Evolutionary conservation across 2,329 filamentous ascomycete genomes (phyloP).

Genomic region (Aspergillus sp.): DNA sequence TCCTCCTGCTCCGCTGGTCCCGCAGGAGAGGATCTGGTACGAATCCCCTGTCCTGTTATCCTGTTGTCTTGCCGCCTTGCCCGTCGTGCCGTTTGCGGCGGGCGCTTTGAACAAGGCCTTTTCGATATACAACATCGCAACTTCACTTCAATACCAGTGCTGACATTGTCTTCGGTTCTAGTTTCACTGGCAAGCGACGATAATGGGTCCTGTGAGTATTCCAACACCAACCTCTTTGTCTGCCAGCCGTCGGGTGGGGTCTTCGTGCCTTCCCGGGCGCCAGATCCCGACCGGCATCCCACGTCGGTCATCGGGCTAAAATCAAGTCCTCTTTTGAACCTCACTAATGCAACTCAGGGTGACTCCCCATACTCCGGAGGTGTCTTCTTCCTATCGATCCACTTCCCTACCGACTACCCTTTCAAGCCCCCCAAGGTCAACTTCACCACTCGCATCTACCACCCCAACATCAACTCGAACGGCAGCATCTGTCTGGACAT

Average conservation of each 20-base stretch:
- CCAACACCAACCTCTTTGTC: slow-evolving; percentile 5
- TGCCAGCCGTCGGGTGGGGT: background rate
- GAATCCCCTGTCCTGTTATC: slow-evolving; percentile 31
- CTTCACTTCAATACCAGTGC: slow-evolving; percentile 10
- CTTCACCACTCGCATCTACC: slow-evolving; percentile 99
- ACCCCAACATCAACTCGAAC: slow-evolving; percentile 99
- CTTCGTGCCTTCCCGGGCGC: background rate
- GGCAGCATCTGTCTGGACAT: slow-evolving; percentile 99
- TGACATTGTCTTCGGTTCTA: slow-evolving; percentile 44
- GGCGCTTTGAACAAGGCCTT: slow-evolving; percentile 7
- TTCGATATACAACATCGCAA: background rate
- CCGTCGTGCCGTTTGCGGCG: slow-evolving; percentile 22
- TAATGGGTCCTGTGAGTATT: slow-evolving; percentile 91
- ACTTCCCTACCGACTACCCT: slow-evolving; percentile 99
- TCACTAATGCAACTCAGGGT: slow-evolving; percentile 57
- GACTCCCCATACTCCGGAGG: slow-evolving; percentile 98
- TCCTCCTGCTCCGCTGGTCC: slow-evolving; percentile 98
- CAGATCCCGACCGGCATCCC: background rate
- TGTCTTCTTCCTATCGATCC: slow-evolving; percentile 98
- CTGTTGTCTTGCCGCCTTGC: slow-evolving; percentile 11
- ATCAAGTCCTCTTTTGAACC: background rate
- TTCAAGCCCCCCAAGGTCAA: slow-evolving; percentile 99
- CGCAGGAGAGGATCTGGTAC: slow-evolving; percentile 95
- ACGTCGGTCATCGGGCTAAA: background rate
- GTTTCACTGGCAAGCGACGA: slow-evolving; percentile 99